Conservation (phyloP, 441 rosid genomes). For the Omphalea diandra region DNA sequence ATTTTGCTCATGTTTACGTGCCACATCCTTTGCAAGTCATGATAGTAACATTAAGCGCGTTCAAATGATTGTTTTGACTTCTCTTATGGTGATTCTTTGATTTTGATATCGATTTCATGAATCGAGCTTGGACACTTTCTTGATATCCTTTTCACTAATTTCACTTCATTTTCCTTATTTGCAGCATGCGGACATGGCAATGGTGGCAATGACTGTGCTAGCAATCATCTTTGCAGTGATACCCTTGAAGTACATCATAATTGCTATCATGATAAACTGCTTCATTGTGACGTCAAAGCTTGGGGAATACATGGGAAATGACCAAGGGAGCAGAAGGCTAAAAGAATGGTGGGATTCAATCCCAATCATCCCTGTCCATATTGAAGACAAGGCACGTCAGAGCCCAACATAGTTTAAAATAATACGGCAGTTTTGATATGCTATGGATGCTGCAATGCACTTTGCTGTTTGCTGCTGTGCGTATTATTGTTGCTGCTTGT, state of each 20-base stretch:
- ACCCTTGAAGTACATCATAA: slow-evolving; percentile 54
- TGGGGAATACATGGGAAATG: slow-evolving; percentile 43
- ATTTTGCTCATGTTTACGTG: no score
- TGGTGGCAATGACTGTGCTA: slow-evolving; percentile 39
- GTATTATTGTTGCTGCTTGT: neutral
- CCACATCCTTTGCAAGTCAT: neutral
- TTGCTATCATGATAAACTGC: slow-evolving; percentile 30
- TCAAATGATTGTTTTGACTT: no score
- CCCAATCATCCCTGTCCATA: slow-evolving; percentile 64
- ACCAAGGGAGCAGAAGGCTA: slow-evolving; percentile 56
- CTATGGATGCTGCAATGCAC: neutral
- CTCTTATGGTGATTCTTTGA: neutral
- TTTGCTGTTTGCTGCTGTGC: no score
- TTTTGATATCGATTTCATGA: neutral
- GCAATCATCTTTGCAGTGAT: slow-evolving; percentile 55
- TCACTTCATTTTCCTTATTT: slow-evolving; percentile 7
- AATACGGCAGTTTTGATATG: neutral
- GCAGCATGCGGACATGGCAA: slow-evolving; percentile 69
- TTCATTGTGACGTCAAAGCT: slow-evolving; percentile 50
- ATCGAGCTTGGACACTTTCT: no score
- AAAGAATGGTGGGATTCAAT: slow-evolving; percentile 96
- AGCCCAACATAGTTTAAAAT: slow-evolving; percentile 19
- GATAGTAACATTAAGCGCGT: neutral
- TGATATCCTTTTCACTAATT: neutral
- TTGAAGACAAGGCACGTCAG: slow-evolving; percentile 32